These are phyloP conservation scores for Colletotrichum euphorbiae DNA, from an alignment of 2,329 filamentous ascomycete genomes.

Conservation along the genomic window DNA sequence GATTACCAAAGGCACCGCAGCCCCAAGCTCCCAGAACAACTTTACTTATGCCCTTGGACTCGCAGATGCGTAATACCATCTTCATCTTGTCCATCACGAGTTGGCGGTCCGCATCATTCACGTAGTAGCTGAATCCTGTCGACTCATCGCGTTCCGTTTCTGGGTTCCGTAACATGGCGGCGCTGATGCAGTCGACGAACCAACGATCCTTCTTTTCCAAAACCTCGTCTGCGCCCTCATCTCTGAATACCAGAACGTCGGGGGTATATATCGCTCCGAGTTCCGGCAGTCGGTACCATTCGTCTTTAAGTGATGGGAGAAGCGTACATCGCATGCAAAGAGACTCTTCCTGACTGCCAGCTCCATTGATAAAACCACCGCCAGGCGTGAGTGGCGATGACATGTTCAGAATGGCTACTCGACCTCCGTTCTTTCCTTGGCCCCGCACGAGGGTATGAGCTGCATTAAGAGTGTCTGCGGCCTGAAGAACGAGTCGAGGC, in stretches of 20 bases:
- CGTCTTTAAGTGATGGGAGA: constrained; percentile 66
- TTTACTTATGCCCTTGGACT: constrained; percentile 56
- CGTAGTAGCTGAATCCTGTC: constrained; percentile 51
- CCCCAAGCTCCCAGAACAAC: constrained; percentile 74
- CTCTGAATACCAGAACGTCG: constrained; percentile 70
- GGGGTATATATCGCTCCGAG: constrained; percentile 66
- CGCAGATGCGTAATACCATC: constrained; percentile 65
- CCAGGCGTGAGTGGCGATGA: constrained; percentile 71
- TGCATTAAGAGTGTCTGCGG: constrained; percentile 65
- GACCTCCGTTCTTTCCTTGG: constrained; percentile 28
- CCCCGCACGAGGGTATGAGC: constrained; percentile 52
- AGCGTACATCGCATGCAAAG: constrained; percentile 72
- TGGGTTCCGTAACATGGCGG: constrained; percentile 69
- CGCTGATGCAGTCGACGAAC: constrained; percentile 69
- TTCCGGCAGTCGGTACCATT: constrained; percentile 71
- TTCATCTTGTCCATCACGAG: constrained; percentile 66
- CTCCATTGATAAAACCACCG: constrained; percentile 70
- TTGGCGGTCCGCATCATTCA: constrained; percentile 61
- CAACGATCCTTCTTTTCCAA: constrained; percentile 62
- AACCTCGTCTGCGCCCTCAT: constrained; percentile 49
- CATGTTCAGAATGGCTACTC: constrained; percentile 71
- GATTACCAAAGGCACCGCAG: constrained; percentile 73
- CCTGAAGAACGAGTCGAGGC: constrained; percentile 58
- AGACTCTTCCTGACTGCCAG: constrained; percentile 70
- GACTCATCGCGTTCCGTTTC: constrained; percentile 57